phyloP scores from a whole-genome alignment of 495 filamentous ascomycete species.

The Letharia lupina region DNA sequence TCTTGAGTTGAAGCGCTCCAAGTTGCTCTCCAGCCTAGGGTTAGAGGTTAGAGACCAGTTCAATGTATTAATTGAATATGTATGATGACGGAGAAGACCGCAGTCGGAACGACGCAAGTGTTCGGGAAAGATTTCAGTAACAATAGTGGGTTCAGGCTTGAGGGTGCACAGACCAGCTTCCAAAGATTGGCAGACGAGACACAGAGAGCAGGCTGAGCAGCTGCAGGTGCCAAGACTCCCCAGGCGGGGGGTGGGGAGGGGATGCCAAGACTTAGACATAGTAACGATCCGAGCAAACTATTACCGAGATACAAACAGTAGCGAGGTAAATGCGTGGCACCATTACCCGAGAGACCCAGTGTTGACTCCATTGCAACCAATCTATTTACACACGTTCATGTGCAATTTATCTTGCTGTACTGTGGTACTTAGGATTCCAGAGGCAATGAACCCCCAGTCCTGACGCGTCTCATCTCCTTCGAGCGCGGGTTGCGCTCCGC shows the following conservation, averaged over 20 bases:
- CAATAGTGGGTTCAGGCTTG: neutral
- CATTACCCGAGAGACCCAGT: neutral
- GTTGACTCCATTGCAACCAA: neutral
- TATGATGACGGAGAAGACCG: neutral
- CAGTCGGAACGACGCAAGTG: neutral
- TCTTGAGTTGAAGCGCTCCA: constrained; percentile 10
- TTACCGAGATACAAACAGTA: too few relatives aligned
- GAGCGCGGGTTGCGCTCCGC: constrained; percentile 16
- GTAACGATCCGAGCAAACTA: neutral
- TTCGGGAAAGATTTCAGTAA: neutral
- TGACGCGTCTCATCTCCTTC: constrained; percentile 5
- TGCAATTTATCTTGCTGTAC: neutral
- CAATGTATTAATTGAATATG: neutral
- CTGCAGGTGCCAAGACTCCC: neutral
- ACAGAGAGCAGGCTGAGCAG: too few relatives aligned
- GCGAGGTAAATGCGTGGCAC: too few relatives aligned
- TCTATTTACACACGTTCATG: neutral
- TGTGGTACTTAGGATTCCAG: neutral
- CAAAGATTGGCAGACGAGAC: neutral
- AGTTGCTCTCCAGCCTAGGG: neutral
- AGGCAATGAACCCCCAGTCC: neutral
- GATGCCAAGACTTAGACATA: neutral
- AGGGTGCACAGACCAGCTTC: neutral
- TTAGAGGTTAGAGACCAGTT: neutral
- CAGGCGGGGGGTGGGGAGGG: neutral